Evolutionary conservation across 345 rosid genomes (phyloP).

Genomic region (Microcos paniculata): DNA sequence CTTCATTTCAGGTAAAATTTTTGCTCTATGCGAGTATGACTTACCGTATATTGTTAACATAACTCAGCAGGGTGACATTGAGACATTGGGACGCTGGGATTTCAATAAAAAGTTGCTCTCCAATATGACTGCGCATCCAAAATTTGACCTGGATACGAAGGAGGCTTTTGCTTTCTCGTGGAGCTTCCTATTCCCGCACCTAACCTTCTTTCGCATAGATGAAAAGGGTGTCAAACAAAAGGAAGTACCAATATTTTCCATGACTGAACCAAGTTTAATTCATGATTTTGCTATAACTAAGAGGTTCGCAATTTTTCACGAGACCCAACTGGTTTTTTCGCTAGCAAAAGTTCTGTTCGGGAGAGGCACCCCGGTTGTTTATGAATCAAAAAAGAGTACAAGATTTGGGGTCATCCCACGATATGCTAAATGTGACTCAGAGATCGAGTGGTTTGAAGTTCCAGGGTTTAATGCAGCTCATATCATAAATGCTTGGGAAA

Average conservation of each 20-base stretch:
- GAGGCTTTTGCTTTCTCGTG: constrained; percentile 25
- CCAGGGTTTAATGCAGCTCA: constrained; percentile 20
- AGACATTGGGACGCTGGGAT: constrained; percentile 23
- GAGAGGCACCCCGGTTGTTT: constrained; percentile 15
- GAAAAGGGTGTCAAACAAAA: constrained; percentile 18
- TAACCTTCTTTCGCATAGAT: constrained; percentile 15
- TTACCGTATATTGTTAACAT: constrained; percentile 12
- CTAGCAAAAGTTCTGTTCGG: neutral
- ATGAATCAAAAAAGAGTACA: neutral
- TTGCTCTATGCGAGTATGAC: constrained; percentile 25
- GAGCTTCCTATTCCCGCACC: constrained; percentile 4
- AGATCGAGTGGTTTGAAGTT: constrained; percentile 19
- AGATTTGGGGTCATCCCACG: constrained; percentile 25
- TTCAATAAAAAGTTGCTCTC: constrained; percentile 9
- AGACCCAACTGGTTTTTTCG: constrained; percentile 2
- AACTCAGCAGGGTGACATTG: constrained; percentile 18
- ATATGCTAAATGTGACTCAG: constrained; percentile 15
- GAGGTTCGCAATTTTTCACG: constrained; percentile 18
- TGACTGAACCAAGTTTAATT: constrained; percentile 8
- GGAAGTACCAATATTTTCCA: constrained; percentile 17
- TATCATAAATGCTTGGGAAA: constrained; percentile 27
- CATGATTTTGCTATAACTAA: constrained; percentile 30
- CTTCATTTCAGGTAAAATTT: constrained; percentile 4
- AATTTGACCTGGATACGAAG: constrained; percentile 13
- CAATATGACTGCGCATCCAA: constrained; percentile 32